Percentiles rank a stretch among this genome's conserved stretches.
phyloP scores from a whole-genome alignment of 371 early-diverging fungal genomes.

The Mortierella sp. region DNA sequence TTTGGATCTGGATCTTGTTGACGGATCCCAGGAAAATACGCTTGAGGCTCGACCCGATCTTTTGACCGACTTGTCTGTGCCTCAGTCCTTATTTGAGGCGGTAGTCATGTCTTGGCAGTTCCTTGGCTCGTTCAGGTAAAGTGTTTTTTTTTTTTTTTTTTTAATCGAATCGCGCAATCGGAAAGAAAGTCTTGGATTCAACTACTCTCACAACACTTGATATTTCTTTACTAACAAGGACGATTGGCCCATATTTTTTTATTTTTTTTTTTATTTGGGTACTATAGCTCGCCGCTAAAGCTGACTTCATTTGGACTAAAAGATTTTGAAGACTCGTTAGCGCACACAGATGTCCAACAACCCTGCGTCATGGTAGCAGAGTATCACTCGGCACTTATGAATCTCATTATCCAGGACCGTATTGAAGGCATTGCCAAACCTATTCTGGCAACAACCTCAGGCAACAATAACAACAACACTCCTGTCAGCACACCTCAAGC shows the following conservation, averaged over 20 bases:
- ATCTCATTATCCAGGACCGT: conserved; percentile 50
- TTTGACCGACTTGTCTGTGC: conserved; percentile 19
- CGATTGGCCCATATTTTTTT: background rate
- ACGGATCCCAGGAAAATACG: background rate
- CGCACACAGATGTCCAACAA: conserved; percentile 34
- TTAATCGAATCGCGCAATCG: background rate
- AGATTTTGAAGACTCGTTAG: conserved; percentile 50
- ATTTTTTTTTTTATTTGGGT: background rate
- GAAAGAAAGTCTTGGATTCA: background rate
- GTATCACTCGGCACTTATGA: conserved; percentile 46
- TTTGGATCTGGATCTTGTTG: conserved; percentile 25
- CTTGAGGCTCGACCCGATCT: conserved; percentile 23
- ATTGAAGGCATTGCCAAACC: conserved; percentile 45
- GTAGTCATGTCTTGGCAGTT: conserved; percentile 55
- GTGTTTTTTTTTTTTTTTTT: background rate
- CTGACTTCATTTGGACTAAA: conserved; percentile 55
- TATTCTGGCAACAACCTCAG: conserved; percentile 9
- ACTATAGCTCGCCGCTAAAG: conserved; percentile 41
- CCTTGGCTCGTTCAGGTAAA: conserved; percentile 52
- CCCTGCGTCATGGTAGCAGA: conserved; percentile 52
- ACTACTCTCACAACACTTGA: background rate
- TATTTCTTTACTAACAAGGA: background rate
- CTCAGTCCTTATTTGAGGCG: conserved; percentile 33
- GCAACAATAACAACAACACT: background rate
- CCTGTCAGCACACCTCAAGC: background rate